Base-by-base conservation (phyloP, 352 stramenopile species). In the Globisporangium barbulae region DNA sequence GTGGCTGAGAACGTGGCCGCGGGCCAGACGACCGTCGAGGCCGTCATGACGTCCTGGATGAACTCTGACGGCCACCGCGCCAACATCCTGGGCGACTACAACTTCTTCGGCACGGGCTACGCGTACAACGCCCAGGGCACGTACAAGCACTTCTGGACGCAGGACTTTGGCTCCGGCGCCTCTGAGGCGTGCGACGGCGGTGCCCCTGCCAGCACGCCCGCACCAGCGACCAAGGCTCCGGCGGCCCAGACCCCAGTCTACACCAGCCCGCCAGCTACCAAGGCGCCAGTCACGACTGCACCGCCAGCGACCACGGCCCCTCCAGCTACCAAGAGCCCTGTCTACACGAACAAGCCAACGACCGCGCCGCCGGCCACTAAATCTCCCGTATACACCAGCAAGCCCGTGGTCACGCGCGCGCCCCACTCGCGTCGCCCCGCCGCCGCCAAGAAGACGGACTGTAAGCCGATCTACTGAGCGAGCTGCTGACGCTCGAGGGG, bases 71-170 rank as follows among this genome's bases (percentile, higher is more conserved):
- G 67, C 13, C 68, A 74, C 50, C 35, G 53, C 9, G 39, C 39
- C 12, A 74, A 74, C 59, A 70, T 74, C 64, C 22, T 71, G n/a
- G 59, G 64, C 42, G 25, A 68, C 59, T 72, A 69, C 63, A 78
- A 65, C 49, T 67, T 70, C 53, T 75, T 73, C 63, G 57, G 60
- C 49, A 76, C 72, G 62, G 74, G 76, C 30, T 78, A 89, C 50
- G 77, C 77, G 9, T 82, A 81, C 57, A 86, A 76, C 59, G 60
- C 59, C 0, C 28, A 69, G 19, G 69, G 60, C 2, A 50, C 42
- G 41, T 81, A 82, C 65, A 47, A 66, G 8, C 69, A 79, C 62
- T 90, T 75, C 63, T 89, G 81, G 78, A 88, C 76, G 31, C 79
- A 90, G 57, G 64, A 87, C 61, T 90, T 89, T 52, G 77, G 67